Base-by-base conservation (phyloP, 192 early-diverging fungal species). In the Backusella tarrabulga region DNA sequence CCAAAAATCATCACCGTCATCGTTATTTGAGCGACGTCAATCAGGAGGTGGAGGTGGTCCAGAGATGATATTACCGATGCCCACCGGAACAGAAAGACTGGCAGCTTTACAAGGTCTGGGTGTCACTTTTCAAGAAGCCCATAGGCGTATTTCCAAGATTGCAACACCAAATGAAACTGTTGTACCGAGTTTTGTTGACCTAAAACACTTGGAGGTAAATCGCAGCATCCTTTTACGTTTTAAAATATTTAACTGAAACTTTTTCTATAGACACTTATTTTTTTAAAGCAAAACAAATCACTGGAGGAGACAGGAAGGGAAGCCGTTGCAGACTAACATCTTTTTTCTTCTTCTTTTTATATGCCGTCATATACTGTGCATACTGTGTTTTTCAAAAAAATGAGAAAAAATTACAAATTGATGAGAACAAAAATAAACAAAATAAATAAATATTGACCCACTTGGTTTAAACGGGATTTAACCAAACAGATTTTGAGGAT, bases 91-190 rank as follows among this genome's bases (percentile, higher is more conserved):
- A 54, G 70, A 81, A 34, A 63, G 80, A 29, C 41, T 77, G 60
- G 42, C 29, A 21, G 80, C 80, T 23, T 42, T 81, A 23, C 35
- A 77, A 35, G 15, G 77, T 35, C 76, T 81, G 15, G 80, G 80
- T 34, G 50, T 46, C n/a, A 81, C 80, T 34, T 81, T 81, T 26
- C 46, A 73, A 38, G 80, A 81, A 68, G 80, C 76, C n/a, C 50
- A 81, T n/a, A 72, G 71, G n/a, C 29, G 71, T 38, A 76, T 81
- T 14, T 36, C 76, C 6, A 81, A 81, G 35, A 71, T 81, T 19
- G 80, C 80, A 21, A 81, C 80, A 3, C 80, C 80, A 7, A 73
- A 71, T 36, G 60, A 70, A 70, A 73, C 74, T 19, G 71, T 36
- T 54, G 56, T 63, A 63, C 79, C 79, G 26, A 80, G 67, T 15